A percentile compares a stretch with the other conserved stretches of the same genome.
Conservation (phyloP, 2,329 filamentous ascomycete genomes). For the Penicillium sp. region DNA sequence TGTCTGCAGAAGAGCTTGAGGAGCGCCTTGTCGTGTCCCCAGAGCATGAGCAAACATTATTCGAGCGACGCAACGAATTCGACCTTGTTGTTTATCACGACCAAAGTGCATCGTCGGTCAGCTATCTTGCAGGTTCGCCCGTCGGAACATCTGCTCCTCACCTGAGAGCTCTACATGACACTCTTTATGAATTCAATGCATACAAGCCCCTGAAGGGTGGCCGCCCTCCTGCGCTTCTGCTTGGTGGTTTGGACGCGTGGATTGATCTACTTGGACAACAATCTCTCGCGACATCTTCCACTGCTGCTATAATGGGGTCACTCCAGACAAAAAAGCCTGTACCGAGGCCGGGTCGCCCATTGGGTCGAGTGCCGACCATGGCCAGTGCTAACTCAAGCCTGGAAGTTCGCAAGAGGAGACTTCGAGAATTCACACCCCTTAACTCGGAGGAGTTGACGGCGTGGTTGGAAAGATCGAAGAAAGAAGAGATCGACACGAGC, state of each 20-base stretch:
- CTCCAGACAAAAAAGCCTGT: conserved; percentile 39
- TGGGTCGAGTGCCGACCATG: conserved; percentile 54
- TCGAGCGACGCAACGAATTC: conserved; percentile 70
- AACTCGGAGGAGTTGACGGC: conserved; percentile 76
- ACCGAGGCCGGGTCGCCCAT: conserved; percentile 46
- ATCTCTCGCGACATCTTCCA: conserved; percentile 60
- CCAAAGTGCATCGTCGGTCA: conserved; percentile 60
- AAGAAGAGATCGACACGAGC: conserved; percentile 58
- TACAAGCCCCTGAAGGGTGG: conserved; percentile 67
- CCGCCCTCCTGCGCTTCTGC: conserved; percentile 71
- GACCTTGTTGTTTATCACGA: conserved; percentile 93
- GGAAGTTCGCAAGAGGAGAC: conserved; percentile 56
- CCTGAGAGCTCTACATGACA: conserved; percentile 73
- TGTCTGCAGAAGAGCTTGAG: conserved; percentile 63
- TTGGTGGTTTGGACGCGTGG: conserved; percentile 86
- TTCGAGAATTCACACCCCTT: conserved; percentile 67
- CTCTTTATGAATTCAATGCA: conserved; percentile 80
- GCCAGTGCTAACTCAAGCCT: conserved; percentile 53
- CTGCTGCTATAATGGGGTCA: conserved; percentile 50
- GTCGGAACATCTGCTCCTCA: conserved; percentile 51
- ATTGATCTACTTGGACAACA: conserved; percentile 73
- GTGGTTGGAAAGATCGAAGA: conserved; percentile 75
- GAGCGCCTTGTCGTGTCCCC: conserved; percentile 51
- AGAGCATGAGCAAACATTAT: conserved; percentile 67
- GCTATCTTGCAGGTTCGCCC: conserved; percentile 54